Evolutionary conservation across 2,329 filamentous ascomycete species (phyloP), one percentile per base, ranked within the genome.

Genomic region (Incumbomyces lentus): DNA sequence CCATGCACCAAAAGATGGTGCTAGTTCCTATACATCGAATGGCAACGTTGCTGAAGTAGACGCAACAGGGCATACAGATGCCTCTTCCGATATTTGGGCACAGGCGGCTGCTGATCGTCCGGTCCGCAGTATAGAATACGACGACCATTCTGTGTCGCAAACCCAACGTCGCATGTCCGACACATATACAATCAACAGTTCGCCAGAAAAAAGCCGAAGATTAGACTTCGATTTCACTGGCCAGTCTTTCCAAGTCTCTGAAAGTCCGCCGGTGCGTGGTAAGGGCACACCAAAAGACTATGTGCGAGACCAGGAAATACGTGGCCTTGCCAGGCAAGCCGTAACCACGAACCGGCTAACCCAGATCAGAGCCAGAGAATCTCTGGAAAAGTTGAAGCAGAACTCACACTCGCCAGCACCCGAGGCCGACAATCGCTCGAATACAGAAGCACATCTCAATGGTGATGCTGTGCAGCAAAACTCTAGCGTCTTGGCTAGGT

Each of bases 391-490:
- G 29, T 43, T 52, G 17, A 43, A 47, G 29, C 16, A 26, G 11
- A 19, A 6, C 5, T 37, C 42, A 10, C 29, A n/a, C 14, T 45
- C 42, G 22, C 42, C 42, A 16, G 19, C 31, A 6, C 38, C 42
- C n/a, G 42, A 45, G 10, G 18, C 22, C 26, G 32, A 13, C 19
- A 32, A 44, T 11, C 31, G 14, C 10, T 13, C 19, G n/a, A 17
- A 34, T 4, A 41, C 42, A 10, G 45, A 49, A 12, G 49, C 35
- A 2, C 35, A 56, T 10, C 49, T 56, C 18, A 55, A 54, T 7
- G 62, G 60, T 8, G 55, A 61, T n/a, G 51, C 49, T 6, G 62
- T 66, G 17, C 61, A 61, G 1, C 62, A 69, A 47, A 66, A 65
- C 0, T 64, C 67, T 4, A 57, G 66, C 19, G 55, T 61, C 14